phyloP scores from a whole-genome alignment of 768 basidiomycete species.

The Leccinum uliginosum region DNA sequence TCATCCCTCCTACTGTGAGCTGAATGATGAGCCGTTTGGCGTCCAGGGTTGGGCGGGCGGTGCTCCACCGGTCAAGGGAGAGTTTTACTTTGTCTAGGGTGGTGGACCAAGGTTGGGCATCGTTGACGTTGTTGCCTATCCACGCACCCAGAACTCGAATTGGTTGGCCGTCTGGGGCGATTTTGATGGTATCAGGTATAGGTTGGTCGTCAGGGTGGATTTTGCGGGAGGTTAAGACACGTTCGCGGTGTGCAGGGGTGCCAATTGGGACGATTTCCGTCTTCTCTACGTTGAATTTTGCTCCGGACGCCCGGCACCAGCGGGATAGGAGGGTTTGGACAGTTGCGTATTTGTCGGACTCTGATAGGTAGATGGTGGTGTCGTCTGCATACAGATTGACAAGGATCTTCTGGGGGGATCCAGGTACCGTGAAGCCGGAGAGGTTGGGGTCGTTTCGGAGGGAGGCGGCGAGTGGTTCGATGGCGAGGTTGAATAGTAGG shows the following conservation, averaged over 20 bases:
- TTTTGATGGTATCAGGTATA: too few relatives aligned
- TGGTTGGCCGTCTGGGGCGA: too few relatives aligned
- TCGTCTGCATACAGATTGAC: background rate
- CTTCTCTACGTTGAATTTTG: slow-evolving; percentile 22
- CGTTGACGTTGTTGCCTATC: too few relatives aligned
- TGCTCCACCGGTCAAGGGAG: background rate
- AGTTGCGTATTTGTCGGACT: background rate
- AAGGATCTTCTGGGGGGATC: background rate
- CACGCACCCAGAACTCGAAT: too few relatives aligned
- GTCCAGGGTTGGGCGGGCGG: background rate
- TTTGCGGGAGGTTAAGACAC: accelerated
- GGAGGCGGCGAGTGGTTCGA: slow-evolving; percentile 19
- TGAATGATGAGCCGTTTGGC: slow-evolving; percentile 12
- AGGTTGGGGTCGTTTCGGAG: background rate
- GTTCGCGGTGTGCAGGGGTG: background rate
- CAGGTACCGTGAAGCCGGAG: background rate
- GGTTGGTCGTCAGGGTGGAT: too few relatives aligned
- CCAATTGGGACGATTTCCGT: slow-evolving; percentile 28
- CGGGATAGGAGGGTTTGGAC: accelerated
- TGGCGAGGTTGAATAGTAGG: slow-evolving; percentile 30
- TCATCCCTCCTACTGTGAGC: slow-evolving; percentile 13
- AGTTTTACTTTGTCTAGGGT: background rate
- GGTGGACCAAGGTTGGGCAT: too few relatives aligned
- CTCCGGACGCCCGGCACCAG: slow-evolving; percentile 30
- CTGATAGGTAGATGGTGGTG: background rate